These are phyloP conservation scores for Tylopilus sp. DNA, from an alignment of 1,284 basidiomycete species.

Conservation along the genomic window DNA sequence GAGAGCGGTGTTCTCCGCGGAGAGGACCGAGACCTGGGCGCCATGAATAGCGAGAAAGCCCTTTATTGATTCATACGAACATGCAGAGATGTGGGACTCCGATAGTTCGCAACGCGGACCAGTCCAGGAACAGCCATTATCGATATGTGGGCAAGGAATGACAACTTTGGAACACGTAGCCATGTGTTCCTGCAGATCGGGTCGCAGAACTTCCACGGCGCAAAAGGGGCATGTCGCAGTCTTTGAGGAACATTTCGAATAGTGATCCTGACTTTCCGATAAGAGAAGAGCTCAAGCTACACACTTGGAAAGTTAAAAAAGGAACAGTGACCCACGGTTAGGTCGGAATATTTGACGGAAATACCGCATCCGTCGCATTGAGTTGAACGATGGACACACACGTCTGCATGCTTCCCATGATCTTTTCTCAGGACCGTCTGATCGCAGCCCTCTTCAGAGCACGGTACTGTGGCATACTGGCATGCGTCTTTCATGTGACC, in stretches of 20 bases:
- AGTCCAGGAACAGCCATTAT: slow-evolving; percentile 54
- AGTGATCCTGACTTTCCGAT: slow-evolving; percentile 34
- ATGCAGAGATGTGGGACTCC: slow-evolving; percentile 44
- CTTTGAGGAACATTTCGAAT: slow-evolving; percentile 36
- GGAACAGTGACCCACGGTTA: slow-evolving; percentile 34
- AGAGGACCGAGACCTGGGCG: slow-evolving; percentile 42
- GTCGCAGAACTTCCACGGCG: slow-evolving; percentile 33
- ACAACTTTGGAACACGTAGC: slow-evolving; percentile 38
- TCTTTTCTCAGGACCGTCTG: slow-evolving; percentile 45
- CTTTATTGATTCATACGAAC: slow-evolving; percentile 61
- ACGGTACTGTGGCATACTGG: slow-evolving; percentile 52
- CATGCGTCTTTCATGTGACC: slow-evolving; percentile 64
- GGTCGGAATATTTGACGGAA: slow-evolving; percentile 32
- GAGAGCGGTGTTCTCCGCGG: slow-evolving; percentile 59
- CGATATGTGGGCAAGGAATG: slow-evolving; percentile 47
- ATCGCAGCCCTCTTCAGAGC: slow-evolving; percentile 47
- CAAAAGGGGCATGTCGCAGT: slow-evolving; percentile 41
- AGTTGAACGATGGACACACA: slow-evolving; percentile 36
- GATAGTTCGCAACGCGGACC: slow-evolving; percentile 43
- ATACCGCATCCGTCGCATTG: slow-evolving; percentile 38
- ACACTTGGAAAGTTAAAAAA: neutral
- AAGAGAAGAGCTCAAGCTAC: slow-evolving; percentile 4
- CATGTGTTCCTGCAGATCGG: slow-evolving; percentile 37
- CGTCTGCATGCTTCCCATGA: slow-evolving; percentile 35
- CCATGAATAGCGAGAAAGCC: slow-evolving; percentile 54